Base-by-base conservation (phyloP, 352 stramenopile genomes). In the Thalassiosira hispida region DNA sequence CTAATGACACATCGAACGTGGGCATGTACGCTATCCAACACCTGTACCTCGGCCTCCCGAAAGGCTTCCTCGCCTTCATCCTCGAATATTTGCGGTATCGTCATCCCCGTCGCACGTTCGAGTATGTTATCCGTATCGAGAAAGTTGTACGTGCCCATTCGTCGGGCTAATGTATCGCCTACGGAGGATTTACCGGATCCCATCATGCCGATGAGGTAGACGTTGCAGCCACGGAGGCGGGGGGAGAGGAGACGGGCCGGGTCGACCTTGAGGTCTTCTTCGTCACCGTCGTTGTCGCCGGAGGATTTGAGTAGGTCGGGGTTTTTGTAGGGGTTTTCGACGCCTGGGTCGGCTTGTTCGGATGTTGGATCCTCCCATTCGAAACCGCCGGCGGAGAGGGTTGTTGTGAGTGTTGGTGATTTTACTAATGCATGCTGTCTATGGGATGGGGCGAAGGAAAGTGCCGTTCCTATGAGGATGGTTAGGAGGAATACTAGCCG, bases 121-220 rank as follows among this genome's bases (percentile, higher is more conserved):
- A 93, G 73, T 18, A 93, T 92, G 11, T 55, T 51, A 77, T 95
- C 90, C 0, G 89, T 95, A 65, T 95, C 89, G n/a, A 94, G 42
- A 73, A 94, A 95, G 25, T 91, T 91, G 81, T 95, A 95, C 0
- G 73, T 90, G n/a, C 83, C 84, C 79, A 94, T 92, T 56, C 87
- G 65, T 64, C 84, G 60, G 20, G 87, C 85, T 22, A 95, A 23
- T 14, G 69, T 46, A 47, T 93, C 84, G 25, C 87, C 89, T n/a
- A 95, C 79, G 46, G 76, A 52, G 12, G 84, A 85, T 73, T 95
- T 95, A 14, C 90, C 90, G 52, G 40, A 84, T 53, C 90, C 90
- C 90, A 95, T 95, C 81, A 95, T 89, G 12, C 90, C 89, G n/a
- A 95, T 78, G 3, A 95, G 79, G 77, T 94, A 95, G 4, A 95